These are phyloP conservation scores for Eutrema japonicum DNA, from an alignment of 345 rosid species.

Conservation along the genomic window DNA sequence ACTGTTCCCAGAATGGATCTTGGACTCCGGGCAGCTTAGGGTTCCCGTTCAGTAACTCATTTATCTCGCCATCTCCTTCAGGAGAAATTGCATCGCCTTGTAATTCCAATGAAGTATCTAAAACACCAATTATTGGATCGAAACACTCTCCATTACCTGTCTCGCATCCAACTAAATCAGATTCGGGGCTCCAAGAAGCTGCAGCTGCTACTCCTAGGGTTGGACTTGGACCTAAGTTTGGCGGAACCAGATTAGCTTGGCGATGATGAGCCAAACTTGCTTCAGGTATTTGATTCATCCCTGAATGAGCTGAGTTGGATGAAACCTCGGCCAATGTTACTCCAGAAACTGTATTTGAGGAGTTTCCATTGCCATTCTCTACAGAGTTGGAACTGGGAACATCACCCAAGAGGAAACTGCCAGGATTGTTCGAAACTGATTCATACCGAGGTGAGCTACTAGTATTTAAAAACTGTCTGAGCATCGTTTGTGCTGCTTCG, in stretches of 20 bases:
- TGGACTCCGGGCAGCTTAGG: slow-evolving; percentile 64
- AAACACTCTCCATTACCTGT: slow-evolving; percentile 49
- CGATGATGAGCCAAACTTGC: slow-evolving; percentile 24
- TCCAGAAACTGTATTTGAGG: slow-evolving; percentile 49
- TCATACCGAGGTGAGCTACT: slow-evolving; percentile 56
- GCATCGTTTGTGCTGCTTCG: slow-evolving; percentile 74
- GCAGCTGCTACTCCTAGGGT: slow-evolving; percentile 46
- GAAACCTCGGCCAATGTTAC: slow-evolving; percentile 55
- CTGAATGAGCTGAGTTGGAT: slow-evolving; percentile 48
- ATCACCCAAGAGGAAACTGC: slow-evolving; percentile 52
- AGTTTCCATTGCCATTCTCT: slow-evolving; percentile 45
- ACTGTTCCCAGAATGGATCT: slow-evolving; percentile 74
- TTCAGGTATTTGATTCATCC: slow-evolving; percentile 22
- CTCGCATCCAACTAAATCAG: slow-evolving; percentile 51
- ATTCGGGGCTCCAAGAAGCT: slow-evolving; percentile 48
- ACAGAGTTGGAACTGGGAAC: slow-evolving; percentile 46
- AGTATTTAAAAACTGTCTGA: slow-evolving; percentile 61
- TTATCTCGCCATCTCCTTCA: slow-evolving; percentile 49
- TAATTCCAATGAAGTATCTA: slow-evolving; percentile 45
- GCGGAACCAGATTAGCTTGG: slow-evolving; percentile 38
- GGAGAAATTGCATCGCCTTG: slow-evolving; percentile 52
- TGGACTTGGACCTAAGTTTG: slow-evolving; percentile 44
- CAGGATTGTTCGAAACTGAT: slow-evolving; percentile 50
- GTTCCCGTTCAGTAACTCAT: slow-evolving; percentile 51
- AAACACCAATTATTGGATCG: slow-evolving; percentile 49